Conservation (phyloP, 2,329 filamentous ascomycete genomes). For the Arthrinium phaeospermum region DNA sequence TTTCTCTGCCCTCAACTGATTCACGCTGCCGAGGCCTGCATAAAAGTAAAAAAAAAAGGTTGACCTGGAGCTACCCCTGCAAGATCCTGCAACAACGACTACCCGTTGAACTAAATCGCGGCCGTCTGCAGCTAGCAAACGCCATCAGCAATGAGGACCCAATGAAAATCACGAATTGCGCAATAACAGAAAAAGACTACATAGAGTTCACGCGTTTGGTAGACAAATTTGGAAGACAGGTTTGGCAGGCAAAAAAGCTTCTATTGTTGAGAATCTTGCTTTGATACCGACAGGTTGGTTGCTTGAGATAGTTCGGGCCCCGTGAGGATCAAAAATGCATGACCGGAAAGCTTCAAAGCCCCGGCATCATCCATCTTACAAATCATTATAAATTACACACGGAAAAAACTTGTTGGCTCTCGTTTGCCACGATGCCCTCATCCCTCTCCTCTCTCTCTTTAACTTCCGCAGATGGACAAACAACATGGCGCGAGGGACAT, state of each 20-base stretch:
- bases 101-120: not conserved
- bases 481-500: not conserved
- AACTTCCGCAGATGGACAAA: not conserved
- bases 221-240: not conserved
- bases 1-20: not conserved
- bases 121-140: not conserved
- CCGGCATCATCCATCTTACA: not conserved
- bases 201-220: no score
- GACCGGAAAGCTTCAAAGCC: conserved; percentile 12
- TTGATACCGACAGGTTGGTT: not conserved
- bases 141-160: not conserved
- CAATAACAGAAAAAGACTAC: not conserved
- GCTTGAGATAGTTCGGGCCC: conserved; percentile 11
- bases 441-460: not conserved
- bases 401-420: not conserved
- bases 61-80: not conserved
- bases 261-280: conserved; percentile 2
- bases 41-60: no score
- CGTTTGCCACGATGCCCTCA: not conserved
- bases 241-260: not conserved
- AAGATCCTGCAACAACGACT: not conserved
- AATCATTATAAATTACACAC: conserved; percentile 11
- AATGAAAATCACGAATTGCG: not conserved
- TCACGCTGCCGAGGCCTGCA: not conserved
- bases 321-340: conserved; percentile 8